These are phyloP conservation scores for Cutaneotrichosporon curvatum DNA, from an alignment of 1,284 basidiomycete genomes.

Conservation along the genomic window DNA sequence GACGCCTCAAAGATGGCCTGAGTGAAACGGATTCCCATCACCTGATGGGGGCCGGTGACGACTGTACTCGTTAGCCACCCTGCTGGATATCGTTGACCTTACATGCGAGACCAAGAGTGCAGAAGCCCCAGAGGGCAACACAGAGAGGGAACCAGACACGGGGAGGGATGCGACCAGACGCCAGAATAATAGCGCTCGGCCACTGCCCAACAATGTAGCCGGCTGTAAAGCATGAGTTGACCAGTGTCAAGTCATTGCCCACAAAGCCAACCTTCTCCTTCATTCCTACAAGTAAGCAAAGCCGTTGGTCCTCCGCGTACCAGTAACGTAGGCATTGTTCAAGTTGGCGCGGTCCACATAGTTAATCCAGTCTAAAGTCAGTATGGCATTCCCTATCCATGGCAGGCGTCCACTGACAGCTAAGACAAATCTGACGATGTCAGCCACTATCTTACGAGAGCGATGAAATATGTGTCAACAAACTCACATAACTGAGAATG, in stretches of 20 bases:
- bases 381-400: background rate
- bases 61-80: conserved; percentile 12
- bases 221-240: conserved; percentile 29
- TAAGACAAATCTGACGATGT: conserved; percentile 7
- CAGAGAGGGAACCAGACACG: conserved; percentile 39
- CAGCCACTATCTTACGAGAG: too few relatives aligned
- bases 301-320: too few relatives aligned
- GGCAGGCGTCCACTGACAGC: conserved; percentile 22
- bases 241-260: conserved; percentile 26
- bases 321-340: conserved; percentile 26
- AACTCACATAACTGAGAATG: conserved; percentile 29
- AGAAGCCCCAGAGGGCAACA: conserved; percentile 29
- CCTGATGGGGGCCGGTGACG: conserved; percentile 26
- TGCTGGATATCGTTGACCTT: background rate
- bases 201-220: conserved; percentile 36
- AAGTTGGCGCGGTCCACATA: conserved; percentile 13
- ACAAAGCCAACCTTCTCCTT: conserved; percentile 24
- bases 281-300: conserved; percentile 13
- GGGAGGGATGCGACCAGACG: conserved; percentile 31
- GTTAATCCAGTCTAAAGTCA: conserved; percentile 12
- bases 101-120: conserved; percentile 20
- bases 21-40: conserved; percentile 31
- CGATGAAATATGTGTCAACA: too few relatives aligned
- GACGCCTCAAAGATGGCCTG: conserved; percentile 34
- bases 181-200: conserved; percentile 31